Evolutionary conservation across 176 grass and related monocot species (phyloP).

Genomic region (Paspalum notatum): DNA sequence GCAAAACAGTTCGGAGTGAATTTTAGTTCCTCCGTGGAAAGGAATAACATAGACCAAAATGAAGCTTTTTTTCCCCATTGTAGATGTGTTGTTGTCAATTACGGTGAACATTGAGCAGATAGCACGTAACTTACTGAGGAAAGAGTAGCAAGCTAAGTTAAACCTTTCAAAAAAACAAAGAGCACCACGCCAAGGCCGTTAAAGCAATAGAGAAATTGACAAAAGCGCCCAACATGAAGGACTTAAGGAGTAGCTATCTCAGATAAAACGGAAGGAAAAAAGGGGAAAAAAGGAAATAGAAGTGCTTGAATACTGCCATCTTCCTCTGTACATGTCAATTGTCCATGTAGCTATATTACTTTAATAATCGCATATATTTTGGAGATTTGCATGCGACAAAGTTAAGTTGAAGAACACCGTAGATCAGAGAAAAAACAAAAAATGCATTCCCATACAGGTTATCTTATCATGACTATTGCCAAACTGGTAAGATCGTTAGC

Average conservation of each 20-base stretch:
- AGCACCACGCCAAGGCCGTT: not conserved
- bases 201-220: not conserved
- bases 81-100: not conserved
- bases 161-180: not conserved
- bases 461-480: too few species aligned
- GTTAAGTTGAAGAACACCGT: too few species aligned
- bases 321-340: conserved; percentile 19
- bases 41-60: not conserved
- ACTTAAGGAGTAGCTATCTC: conserved; percentile 1
- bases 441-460: too few species aligned
- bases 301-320: not conserved
- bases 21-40: not conserved
- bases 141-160: not conserved
- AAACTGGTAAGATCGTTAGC: too few species aligned
- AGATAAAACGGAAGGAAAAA: conserved; percentile 7
- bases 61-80: not conserved
- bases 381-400: not conserved
- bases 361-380: not conserved
- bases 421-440: too few species aligned
- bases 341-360: not conserved
- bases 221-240: not conserved
- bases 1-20: not conserved
- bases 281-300: conserved; percentile 15
- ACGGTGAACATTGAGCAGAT: not conserved
- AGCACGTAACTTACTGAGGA: not conserved